Base-by-base conservation (phyloP, 352 stramenopile genomes). In the Globisporangium viniferum region DNA sequence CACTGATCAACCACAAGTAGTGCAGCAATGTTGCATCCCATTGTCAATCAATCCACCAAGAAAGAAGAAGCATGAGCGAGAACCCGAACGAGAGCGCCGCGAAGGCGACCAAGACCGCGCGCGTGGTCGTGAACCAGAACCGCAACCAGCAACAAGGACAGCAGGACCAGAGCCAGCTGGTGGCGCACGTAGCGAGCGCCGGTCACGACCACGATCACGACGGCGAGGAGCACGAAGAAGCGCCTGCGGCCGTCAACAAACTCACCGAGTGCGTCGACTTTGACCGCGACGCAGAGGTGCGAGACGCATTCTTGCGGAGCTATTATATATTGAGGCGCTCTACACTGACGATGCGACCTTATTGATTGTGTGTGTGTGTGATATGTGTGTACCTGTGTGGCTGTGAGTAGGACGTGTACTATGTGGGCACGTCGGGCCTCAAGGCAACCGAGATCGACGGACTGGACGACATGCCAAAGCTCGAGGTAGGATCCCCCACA, bases 181-280 rank as follows among this genome's bases (percentile, higher is more conserved):
- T 5, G 49, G 10, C 18, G 22, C 39, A 29, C 33, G 2, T 29
- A 22, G 18, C 29, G 1, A 39, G 27, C n/a, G 51, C 71, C 12
- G 55, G 14, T 7, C 55, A 77, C 10, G 62, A 69, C 0, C 55
- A 66, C 10, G 62, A 69, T 0, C 55, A 66, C 33, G 72, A 67
- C 10, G 56, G 70, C 2, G 66, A 79, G 18, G 72, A 75, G 22
- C 60, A 77, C 6, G 69, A 81, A 18, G 73, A 84, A 24, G 48
- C 73, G 18, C 62, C 62, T 20, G 60, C 68, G 3, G 63, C 74
- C 18, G 64, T 71, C 10, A 71, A 75, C 9, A 81, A 79, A 65
- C 80, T 95, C n/a, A 88, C 73, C 8, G 89, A 91, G 29, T 93
- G 86, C 53, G 77, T 95, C 63, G 88, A 95, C 66, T 71, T 91